Evolutionary conservation across 192 early-diverging fungal genomes (phyloP), one percentile per base, ranked within the genome.

Genomic region (Ambispora gerdemannii): DNA sequence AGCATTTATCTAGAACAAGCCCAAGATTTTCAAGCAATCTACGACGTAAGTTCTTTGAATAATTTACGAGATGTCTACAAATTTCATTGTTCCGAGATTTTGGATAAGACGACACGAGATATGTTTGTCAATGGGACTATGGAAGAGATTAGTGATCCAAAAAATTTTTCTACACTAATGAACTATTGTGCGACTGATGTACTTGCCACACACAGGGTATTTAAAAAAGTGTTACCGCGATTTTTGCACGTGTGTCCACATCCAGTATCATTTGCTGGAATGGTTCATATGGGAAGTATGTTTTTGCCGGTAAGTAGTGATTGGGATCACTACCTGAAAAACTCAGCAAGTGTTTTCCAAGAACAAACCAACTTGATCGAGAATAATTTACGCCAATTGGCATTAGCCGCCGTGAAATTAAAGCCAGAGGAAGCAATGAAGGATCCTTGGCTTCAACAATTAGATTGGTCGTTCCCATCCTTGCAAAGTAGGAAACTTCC

Each of bases 171-270:
- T 13, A 52, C 77, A 17, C 75, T 92, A 25, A 86, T 93, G 76
- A 66, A 38, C 7, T 98, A 98, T 74, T 97, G 95, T 75, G 94
- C 95, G 17, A 75, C 71, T n/a, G 97, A 98, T 76, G 95, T 97
- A 0, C 63, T 64, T 0, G 80, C 85, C 15, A 97, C 97, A 1
- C 87, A 89, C 33, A 67, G 77, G 30, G 84, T 98, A 19, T 96
- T 87, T 65, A 75, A 78, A 49, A 66, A 71, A 27, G 83, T 93
- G 1, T 87, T 91, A 1, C 89, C 91, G 22, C 78, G 77, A 34
- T 98, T 90, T 74, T 68, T 76, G 22, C 47, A 81, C 22, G 92
- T 93, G 50, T 97, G 95, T 70, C 97, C 97, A 17, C 95, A 96
- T 67, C 95, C 95, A 2, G 92, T 89, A 35, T 95, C 95, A 31